A percentile compares a stretch with the other conserved stretches of the same genome.
phyloP scores from a whole-genome alignment of 495 filamentous ascomycete species.

The Stereocaulon alpinum region DNA sequence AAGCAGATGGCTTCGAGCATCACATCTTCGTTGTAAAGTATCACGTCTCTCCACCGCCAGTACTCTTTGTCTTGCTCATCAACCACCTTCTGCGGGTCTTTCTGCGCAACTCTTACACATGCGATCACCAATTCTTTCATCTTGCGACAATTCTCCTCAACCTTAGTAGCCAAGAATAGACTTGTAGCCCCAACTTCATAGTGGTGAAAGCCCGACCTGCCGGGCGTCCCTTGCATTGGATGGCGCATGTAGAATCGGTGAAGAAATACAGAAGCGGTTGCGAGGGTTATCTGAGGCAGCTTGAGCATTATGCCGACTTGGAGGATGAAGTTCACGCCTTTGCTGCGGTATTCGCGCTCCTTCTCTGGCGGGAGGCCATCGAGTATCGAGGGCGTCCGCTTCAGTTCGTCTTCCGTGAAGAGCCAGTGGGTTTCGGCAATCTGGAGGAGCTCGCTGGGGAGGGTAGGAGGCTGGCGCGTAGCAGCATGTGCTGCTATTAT shows the following conservation, averaged over 20 bases:
- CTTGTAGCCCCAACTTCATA: constrained; percentile 84
- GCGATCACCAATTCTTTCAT: constrained; percentile 88
- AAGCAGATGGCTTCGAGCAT: constrained; percentile 90
- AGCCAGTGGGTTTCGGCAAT: constrained; percentile 69
- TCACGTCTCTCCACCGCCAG: constrained; percentile 92
- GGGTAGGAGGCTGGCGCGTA: constrained; percentile 24
- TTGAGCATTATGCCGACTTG: constrained; percentile 90
- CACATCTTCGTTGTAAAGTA: constrained; percentile 80
- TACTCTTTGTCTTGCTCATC: constrained; percentile 95
- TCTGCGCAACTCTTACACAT: constrained; percentile 88
- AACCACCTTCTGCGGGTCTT: constrained; percentile 72
- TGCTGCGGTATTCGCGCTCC: constrained; percentile 69
- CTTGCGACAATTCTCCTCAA: constrained; percentile 89
- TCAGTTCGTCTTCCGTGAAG: constrained; percentile 74
- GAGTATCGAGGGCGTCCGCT: constrained; percentile 68
- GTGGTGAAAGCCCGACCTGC: constrained; percentile 66
- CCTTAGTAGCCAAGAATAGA: constrained; percentile 90
- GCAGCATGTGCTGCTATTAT: constrained; percentile 15
- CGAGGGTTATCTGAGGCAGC: constrained; percentile 81
- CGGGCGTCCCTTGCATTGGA: constrained; percentile 51
- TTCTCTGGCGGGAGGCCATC: constrained; percentile 67
- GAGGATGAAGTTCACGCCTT: constrained; percentile 91
- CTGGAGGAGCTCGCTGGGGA: constrained; percentile 36
- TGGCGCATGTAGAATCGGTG: constrained; percentile 91
- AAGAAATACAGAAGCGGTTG: constrained; percentile 86